Conservation (phyloP, 257 asterid genomes). For the Fraxinus anomala region DNA sequence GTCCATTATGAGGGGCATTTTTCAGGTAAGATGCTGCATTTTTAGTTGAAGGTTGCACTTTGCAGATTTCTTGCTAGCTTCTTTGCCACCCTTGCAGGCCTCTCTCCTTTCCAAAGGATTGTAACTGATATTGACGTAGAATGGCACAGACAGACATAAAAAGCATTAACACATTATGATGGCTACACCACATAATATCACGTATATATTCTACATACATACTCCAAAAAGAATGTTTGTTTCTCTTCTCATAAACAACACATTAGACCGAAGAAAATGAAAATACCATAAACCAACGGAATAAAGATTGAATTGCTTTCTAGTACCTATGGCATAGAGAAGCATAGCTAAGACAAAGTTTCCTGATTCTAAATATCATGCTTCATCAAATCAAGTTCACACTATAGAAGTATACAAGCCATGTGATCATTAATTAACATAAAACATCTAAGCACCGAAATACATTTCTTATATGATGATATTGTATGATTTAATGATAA, state of each 20-base stretch:
- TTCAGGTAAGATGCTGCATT: conserved; percentile 51
- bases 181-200: background rate
- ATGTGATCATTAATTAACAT: background rate
- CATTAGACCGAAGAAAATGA: background rate
- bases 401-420: background rate
- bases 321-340: background rate
- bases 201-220: background rate
- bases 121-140: conserved; percentile 50
- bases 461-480: background rate
- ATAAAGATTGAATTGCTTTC: background rate
- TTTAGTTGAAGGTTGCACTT: conserved; percentile 57
- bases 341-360: background rate
- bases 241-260: background rate
- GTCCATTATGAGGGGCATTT: conserved; percentile 49
- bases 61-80: conserved; percentile 66
- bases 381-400: background rate
- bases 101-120: conserved; percentile 91
- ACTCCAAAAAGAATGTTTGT: background rate
- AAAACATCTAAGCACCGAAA: background rate
- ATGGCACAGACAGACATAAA: conserved; percentile 13
- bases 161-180: conserved; percentile 1
- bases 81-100: conserved; percentile 85
- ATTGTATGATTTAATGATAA: background rate
- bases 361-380: background rate
- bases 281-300: conserved; percentile 1